These are phyloP conservation scores for Mycena pura DNA, from an alignment of 768 basidiomycete genomes.

Conservation along the genomic window DNA sequence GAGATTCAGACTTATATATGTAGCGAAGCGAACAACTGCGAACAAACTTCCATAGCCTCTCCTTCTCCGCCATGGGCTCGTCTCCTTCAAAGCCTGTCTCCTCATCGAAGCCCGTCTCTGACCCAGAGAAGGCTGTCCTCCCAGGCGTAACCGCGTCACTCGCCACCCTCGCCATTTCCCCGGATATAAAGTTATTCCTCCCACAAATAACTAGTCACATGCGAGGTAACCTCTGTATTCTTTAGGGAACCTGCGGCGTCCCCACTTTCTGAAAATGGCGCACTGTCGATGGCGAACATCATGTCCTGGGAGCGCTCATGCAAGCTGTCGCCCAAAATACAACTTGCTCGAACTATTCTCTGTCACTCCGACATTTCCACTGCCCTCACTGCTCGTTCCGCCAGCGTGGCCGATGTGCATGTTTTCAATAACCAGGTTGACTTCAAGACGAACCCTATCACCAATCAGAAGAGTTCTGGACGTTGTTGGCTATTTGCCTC, in stretches of 20 bases:
- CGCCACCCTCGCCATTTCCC: constrained; percentile 41
- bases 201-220: no score
- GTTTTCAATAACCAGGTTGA: constrained; percentile 83
- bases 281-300: constrained; percentile 64
- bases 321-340: constrained; percentile 61
- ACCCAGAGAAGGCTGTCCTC: constrained; percentile 15
- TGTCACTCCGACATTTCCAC: constrained; percentile 70
- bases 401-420: constrained; percentile 68
- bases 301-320: constrained; percentile 79
- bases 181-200: no score
- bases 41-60: background rate
- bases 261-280: constrained; percentile 61
- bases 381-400: constrained; percentile 67
- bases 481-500: constrained; percentile 97
- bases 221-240: no score
- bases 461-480: constrained; percentile 82
- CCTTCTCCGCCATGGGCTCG: constrained; percentile 23
- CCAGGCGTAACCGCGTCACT: constrained; percentile 36
- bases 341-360: constrained; percentile 80
- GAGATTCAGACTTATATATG: no score
- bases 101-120: constrained; percentile 13
- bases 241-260: no score
- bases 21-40: background rate
- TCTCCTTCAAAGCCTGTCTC: constrained; percentile 16
- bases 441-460: constrained; percentile 70